Evolutionary conservation across 768 basidiomycete species (phyloP).

Genomic region (Kwoniella sp.): DNA sequence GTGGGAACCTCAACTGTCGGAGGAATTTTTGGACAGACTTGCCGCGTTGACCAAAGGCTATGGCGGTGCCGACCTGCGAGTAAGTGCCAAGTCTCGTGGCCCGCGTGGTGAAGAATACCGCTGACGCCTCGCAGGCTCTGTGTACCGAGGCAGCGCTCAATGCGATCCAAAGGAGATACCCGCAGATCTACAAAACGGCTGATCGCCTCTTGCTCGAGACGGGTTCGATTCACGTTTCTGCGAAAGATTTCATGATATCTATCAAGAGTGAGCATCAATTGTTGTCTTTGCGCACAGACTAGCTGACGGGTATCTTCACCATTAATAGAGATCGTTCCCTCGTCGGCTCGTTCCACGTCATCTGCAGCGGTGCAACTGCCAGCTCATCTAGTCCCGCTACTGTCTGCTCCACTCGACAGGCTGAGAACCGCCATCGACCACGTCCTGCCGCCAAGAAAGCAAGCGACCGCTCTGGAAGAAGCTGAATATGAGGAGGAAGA

Average conservation of each 20-base stretch:
- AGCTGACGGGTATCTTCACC: neutral
- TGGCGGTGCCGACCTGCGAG: conserved; percentile 92
- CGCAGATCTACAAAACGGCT: conserved; percentile 89
- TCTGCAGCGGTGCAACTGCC: conserved; percentile 82
- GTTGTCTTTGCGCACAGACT: too few species aligned
- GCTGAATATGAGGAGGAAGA: conserved; percentile 82
- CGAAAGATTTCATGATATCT: conserved; percentile 95
- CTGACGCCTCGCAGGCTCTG: conserved; percentile 59
- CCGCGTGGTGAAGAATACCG: neutral
- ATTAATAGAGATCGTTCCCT: conserved; percentile 77
- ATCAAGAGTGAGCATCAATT: conserved; percentile 88
- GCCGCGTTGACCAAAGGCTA: conserved; percentile 93
- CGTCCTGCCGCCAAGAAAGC: conserved; percentile 75
- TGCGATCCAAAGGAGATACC: conserved; percentile 90
- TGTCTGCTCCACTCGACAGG: conserved; percentile 63
- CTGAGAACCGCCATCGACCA: conserved; percentile 68
- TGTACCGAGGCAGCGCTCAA: conserved; percentile 97
- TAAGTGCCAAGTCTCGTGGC: conserved; percentile 51
- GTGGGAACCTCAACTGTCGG: conserved; percentile 77
- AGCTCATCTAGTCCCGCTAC: conserved; percentile 71
- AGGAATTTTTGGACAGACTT: conserved; percentile 60
- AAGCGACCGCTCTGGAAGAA: conserved; percentile 80
- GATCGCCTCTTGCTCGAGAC: conserved; percentile 81
- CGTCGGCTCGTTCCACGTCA: conserved; percentile 84
- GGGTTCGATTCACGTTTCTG: conserved; percentile 72